Evolutionary conservation across 805 yeast genomes (phyloP).

Genomic region (Spencermartinsiella europaea): DNA sequence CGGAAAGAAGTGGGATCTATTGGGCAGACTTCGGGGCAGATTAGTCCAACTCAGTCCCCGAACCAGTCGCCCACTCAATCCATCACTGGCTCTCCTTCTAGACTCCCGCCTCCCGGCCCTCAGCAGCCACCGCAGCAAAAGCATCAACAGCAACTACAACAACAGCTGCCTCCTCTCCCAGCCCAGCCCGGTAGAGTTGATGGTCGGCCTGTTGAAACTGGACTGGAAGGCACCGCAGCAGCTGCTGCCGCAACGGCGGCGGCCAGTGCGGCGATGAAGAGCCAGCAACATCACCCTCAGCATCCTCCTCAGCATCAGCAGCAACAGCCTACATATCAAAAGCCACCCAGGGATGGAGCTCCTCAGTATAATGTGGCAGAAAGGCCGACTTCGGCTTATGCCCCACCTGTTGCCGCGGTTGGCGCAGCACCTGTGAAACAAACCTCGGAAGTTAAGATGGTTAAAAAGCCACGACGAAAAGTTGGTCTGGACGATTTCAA

Average conservation of each 20-base stretch:
- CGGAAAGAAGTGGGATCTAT: constrained; percentile 27
- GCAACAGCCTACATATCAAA: constrained; percentile 2
- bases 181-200: background rate
- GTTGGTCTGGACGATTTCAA: constrained; percentile 93
- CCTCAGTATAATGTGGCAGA: background rate
- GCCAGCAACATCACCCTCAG: background rate
- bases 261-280: constrained; percentile 7
- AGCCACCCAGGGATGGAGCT: background rate
- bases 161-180: constrained; percentile 9
- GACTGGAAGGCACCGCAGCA: constrained; percentile 2
- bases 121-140: constrained; percentile 27
- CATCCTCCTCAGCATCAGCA: constrained; percentile 5
- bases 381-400: background rate
- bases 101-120: constrained; percentile 16
- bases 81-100: constrained; percentile 4
- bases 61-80: constrained; percentile 7
- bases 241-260: constrained; percentile 11
- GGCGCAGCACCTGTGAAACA: background rate
- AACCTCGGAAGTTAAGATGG: background rate
- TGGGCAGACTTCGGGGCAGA: background rate
- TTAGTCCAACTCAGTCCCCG: background rate
- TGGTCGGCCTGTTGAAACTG: background rate
- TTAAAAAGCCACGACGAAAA: constrained; percentile 23
- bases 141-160: constrained; percentile 25
- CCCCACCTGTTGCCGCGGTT: background rate